Evolutionary conservation across 768 basidiomycete genomes (phyloP), one percentile per base, ranked within the genome.

Genomic region (Phylloporus scabripes): DNA sequence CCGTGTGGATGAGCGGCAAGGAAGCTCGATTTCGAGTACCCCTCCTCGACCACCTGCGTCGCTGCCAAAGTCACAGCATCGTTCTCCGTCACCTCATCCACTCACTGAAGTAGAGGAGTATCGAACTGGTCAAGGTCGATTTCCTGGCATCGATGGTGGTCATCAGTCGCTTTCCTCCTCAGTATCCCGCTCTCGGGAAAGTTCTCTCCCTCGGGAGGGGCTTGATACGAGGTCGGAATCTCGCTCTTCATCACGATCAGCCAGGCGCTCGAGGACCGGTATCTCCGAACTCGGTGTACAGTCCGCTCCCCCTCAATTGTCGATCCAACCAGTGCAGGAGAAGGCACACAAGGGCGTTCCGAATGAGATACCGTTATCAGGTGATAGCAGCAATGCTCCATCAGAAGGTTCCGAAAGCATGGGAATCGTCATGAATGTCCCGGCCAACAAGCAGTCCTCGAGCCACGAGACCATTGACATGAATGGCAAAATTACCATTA

Each of bases 231-330:
- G 64, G 42, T 51, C 62, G 43, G 67, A 67, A 59, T 73, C 74
- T 44, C 71, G 76, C 56, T 77, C 77, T 34, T 66, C 68, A 32
- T 81, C 80, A 52, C 76, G 76, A 42, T 82, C 81, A n/a, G 82
- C 82, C 46, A 51, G 48, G 29, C 45, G 18, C 29, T 54, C 50
- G 47, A 58, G 52, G 57, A 52, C 65, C 57, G 59, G 52, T 57
- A 58, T 63, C 52, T 67, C 65, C 57, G 57, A 58, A 42, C 49
- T 29, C 36, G 59, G 50, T 37, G 56, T 58, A 46, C 58, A 52
- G 45, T 50, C 54, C 42, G 4, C 48, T 52, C 51, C 60, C 50
- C 54, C 36, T 38, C 54, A 47, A 47, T 11, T 39, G 40, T 56
- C 51, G 55, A 56, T 55, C 52, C 56, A 54, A 51, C 46, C 53